These are phyloP conservation scores for Scutellaria minor DNA, from an alignment of 257 asterid genomes.

Conservation along the genomic window DNA sequence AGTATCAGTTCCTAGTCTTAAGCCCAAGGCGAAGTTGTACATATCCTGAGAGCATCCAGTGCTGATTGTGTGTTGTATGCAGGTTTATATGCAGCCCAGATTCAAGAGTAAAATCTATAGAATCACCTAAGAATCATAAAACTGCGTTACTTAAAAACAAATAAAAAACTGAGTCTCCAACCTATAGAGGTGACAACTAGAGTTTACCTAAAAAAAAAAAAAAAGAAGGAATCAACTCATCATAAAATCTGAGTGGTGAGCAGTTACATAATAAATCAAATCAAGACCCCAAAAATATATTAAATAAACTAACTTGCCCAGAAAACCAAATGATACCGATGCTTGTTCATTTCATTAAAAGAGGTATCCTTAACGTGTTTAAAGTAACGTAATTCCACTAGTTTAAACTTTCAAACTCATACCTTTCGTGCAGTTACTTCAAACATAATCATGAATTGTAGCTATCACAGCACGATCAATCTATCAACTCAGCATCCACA, in stretches of 20 bases:
- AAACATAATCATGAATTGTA: background rate
- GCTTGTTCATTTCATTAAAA: background rate
- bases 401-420: background rate
- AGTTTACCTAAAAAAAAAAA: background rate
- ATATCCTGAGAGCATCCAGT: background rate
- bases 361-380: background rate
- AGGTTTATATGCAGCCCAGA: slow-evolving; percentile 23
- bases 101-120: background rate
- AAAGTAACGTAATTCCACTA: background rate
- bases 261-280: background rate
- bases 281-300: slow-evolving; percentile 11
- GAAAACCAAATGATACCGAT: background rate
- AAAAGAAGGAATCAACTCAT: background rate
- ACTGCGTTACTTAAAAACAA: background rate
- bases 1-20: slow-evolving; percentile 1
- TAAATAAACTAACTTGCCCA: background rate
- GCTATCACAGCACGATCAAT: slow-evolving; percentile 3
- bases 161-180: background rate
- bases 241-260: background rate
- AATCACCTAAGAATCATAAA: background rate
- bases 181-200: background rate
- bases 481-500: slow-evolving; percentile 7
- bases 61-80: background rate
- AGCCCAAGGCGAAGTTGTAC: background rate
- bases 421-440: background rate